Evolutionary conservation across 2,329 filamentous ascomycete species (phyloP).

Genomic region (Coniochaeta sp.): DNA sequence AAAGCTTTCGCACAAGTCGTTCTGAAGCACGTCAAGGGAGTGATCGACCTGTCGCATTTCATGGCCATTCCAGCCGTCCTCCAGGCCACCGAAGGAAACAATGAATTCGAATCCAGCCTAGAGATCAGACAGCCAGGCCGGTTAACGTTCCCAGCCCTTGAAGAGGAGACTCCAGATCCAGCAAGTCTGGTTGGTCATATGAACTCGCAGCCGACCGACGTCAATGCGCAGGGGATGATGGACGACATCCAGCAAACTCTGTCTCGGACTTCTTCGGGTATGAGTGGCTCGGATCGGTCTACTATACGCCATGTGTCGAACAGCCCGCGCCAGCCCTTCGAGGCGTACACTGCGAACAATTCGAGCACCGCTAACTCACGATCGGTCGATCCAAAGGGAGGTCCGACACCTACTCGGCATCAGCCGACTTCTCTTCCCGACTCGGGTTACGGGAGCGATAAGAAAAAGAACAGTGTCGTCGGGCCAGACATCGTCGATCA

Average conservation of each 20-base stretch:
- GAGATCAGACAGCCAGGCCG: neutral
- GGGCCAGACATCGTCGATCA: neutral
- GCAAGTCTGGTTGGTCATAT: slow-evolving; percentile 19
- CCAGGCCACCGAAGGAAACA: neutral
- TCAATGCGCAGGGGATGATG: slow-evolving; percentile 15
- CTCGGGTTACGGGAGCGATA: neutral
- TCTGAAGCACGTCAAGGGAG: neutral
- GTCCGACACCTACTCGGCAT: neutral
- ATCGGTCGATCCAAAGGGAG: neutral
- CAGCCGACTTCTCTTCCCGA: neutral
- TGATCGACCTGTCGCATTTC: neutral
- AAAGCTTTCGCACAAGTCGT: slow-evolving; percentile 1
- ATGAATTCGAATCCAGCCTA: neutral
- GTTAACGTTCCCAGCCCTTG: neutral
- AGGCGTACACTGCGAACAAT: neutral
- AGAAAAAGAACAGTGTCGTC: neutral
- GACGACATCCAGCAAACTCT: slow-evolving; percentile 14
- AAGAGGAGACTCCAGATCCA: slow-evolving; percentile 5
- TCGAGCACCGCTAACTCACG: neutral
- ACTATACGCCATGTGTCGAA: slow-evolving; percentile 19
- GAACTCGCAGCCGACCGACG: slow-evolving; percentile 17
- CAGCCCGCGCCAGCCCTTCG: slow-evolving; percentile 8
- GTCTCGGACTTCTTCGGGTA: slow-evolving; percentile 13
- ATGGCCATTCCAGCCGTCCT: neutral
- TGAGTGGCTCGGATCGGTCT: slow-evolving; percentile 12